phyloP scores from a whole-genome alignment of 2,329 filamentous ascomycete species.

The Cadophora malorum region DNA sequence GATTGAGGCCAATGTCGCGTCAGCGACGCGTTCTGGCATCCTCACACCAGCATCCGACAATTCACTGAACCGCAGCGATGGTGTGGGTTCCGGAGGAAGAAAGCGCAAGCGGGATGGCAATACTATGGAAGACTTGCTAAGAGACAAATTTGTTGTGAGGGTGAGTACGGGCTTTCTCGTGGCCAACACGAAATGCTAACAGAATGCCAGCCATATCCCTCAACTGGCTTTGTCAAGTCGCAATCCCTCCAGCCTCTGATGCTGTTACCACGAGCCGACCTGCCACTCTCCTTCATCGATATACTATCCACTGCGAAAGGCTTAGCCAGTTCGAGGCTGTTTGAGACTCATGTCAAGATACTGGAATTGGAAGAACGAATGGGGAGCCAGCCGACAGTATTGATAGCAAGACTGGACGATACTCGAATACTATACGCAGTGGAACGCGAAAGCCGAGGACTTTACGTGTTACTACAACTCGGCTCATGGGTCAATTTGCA shows the following conservation, averaged over 20 bases:
- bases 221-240: conserved; percentile 58
- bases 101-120: conserved; percentile 47
- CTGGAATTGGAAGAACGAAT: conserved; percentile 68
- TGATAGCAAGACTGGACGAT: conserved; percentile 66
- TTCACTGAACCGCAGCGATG: conserved; percentile 36
- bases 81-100: conserved; percentile 30
- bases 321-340: conserved; percentile 60
- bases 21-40: conserved; percentile 41
- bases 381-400: conserved; percentile 58
- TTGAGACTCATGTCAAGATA: conserved; percentile 66
- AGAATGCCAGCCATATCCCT: conserved; percentile 58
- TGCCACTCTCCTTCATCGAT: conserved; percentile 68
- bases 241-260: conserved; percentile 65
- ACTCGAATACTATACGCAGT: conserved; percentile 63
- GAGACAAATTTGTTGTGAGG: conserved; percentile 45
- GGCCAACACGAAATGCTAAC: conserved; percentile 22
- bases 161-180: conserved; percentile 35
- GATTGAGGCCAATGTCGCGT: conserved; percentile 41
- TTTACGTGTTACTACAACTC: conserved; percentile 74
- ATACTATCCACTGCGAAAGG: conserved; percentile 57
- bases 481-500: conserved; percentile 69
- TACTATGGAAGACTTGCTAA: conserved; percentile 44
- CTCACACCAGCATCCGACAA: conserved; percentile 43
- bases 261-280: conserved; percentile 64
- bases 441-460: conserved; percentile 66